phyloP scores from a whole-genome alignment of 2,329 filamentous ascomycete genomes.

The Neoscytalidium dimidiatum region DNA sequence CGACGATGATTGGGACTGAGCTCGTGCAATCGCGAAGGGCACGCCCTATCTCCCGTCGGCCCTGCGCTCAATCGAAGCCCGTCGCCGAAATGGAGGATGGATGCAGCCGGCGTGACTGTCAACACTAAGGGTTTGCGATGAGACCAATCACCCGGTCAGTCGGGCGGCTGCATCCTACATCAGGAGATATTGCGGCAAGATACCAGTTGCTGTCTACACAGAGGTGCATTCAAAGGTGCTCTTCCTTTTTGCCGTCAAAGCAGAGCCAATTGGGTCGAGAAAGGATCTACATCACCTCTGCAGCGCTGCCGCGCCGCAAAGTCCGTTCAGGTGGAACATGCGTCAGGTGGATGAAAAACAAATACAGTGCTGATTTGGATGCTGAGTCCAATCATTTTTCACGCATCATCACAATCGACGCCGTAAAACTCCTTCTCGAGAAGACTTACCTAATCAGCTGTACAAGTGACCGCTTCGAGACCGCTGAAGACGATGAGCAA shows the following conservation, averaged over 20 bases:
- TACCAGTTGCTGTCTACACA: background rate
- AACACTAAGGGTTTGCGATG: background rate
- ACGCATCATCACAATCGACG: background rate
- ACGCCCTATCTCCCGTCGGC: background rate
- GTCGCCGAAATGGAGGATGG: background rate
- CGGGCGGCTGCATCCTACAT: background rate
- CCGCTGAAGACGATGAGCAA: background rate
- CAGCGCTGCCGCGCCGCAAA: background rate
- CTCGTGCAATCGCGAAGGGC: background rate
- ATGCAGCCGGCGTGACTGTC: background rate
- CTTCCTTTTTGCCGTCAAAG: too few relatives aligned
- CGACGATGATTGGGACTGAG: slow-evolving; percentile 56
- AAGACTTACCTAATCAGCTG: background rate
- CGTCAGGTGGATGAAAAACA: background rate
- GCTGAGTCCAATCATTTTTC: background rate
- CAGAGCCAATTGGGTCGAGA: background rate
- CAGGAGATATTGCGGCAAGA: background rate
- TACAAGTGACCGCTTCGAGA: background rate
- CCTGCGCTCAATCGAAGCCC: background rate
- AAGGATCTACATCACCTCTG: background rate
- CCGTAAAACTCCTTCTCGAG: background rate
- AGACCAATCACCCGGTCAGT: background rate
- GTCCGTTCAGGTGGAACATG: background rate
- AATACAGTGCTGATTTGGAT: background rate
- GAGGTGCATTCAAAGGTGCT: background rate